These are phyloP conservation scores for Globisporangium viniferum DNA, from an alignment of 352 stramenopile genomes.

Conservation along the genomic window DNA sequence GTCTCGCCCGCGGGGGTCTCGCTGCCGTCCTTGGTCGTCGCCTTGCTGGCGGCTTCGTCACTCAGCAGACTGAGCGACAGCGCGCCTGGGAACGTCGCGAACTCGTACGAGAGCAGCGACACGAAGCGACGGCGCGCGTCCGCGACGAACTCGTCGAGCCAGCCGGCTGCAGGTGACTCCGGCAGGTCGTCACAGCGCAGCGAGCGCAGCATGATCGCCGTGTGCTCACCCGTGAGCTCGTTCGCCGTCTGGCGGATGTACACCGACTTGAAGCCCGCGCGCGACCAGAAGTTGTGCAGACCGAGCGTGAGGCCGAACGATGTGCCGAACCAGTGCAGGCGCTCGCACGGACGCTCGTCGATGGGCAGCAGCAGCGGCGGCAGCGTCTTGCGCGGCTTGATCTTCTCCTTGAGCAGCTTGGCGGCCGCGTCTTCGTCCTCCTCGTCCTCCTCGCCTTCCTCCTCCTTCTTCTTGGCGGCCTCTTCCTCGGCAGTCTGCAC, in stretches of 20 bases:
- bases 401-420: constrained; percentile 78
- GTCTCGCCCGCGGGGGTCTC: constrained; percentile 18
- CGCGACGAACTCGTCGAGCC: constrained; percentile 92
- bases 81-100: constrained; percentile 88
- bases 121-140: constrained; percentile 95
- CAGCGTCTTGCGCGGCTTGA: constrained; percentile 96
- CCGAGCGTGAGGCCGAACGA: constrained; percentile 97
- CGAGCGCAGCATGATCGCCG: constrained; percentile 89
- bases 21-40: constrained; percentile 23
- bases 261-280: constrained; percentile 92
- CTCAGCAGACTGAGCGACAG: constrained; percentile 92
- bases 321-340: constrained; percentile 98
- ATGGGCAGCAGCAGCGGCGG: constrained; percentile 95
- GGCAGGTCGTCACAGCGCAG: constrained; percentile 76
- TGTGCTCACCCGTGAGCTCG: constrained; percentile 98
- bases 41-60: constrained; percentile 18
- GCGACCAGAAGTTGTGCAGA: constrained; percentile 98
- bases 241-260: constrained; percentile 99
- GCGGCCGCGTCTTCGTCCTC: constrained; percentile 51
- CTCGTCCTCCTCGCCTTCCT: constrained; percentile 39
- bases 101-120: constrained; percentile 92
- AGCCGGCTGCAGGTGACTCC: constrained; percentile 80
- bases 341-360: constrained; percentile 91
- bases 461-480: constrained; percentile 27
- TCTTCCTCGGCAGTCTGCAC: constrained; percentile 32